Evolutionary conservation across 768 basidiomycete genomes (phyloP).

Genomic region (Tulasnella sp.): DNA sequence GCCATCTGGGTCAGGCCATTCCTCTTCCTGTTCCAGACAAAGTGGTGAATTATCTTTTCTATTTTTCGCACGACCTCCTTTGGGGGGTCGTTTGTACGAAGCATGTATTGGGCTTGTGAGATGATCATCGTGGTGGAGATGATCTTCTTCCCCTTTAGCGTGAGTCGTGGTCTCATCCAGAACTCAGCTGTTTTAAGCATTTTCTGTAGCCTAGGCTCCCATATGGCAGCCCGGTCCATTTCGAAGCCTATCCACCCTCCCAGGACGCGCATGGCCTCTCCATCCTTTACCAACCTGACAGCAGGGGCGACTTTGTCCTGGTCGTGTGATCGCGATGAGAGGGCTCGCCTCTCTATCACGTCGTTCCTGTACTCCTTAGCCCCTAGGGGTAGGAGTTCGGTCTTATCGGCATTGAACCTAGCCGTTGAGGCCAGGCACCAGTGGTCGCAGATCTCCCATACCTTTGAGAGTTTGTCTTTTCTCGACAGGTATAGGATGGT

Average conservation of each 20-base stretch:
- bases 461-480: too few relatives aligned
- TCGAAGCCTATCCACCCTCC: not conserved
- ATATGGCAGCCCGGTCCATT: not conserved
- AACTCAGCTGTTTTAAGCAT: not conserved
- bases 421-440: too few relatives aligned
- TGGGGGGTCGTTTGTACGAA: not conserved
- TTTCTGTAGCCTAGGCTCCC: not conserved
- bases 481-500: too few relatives aligned
- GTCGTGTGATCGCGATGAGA: not conserved
- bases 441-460: too few relatives aligned
- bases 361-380: constrained; percentile 15
- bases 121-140: not conserved
- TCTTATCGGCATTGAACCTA: constrained; percentile 34
- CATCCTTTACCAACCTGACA: not conserved
- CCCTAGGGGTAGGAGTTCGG: constrained; percentile 30
- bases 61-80: not conserved
- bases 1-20: not conserved
- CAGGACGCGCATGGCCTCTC: not conserved
- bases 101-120: not conserved
- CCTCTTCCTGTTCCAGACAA: not conserved
- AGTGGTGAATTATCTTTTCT: not conserved
- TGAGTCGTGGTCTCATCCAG: not conserved
- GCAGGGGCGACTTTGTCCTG: not conserved
- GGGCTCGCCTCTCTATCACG: not conserved
- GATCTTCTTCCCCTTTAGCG: not conserved